phyloP scores from a whole-genome alignment of 2,329 filamentous ascomycete species.

The Pestalotiopsis sp. region DNA sequence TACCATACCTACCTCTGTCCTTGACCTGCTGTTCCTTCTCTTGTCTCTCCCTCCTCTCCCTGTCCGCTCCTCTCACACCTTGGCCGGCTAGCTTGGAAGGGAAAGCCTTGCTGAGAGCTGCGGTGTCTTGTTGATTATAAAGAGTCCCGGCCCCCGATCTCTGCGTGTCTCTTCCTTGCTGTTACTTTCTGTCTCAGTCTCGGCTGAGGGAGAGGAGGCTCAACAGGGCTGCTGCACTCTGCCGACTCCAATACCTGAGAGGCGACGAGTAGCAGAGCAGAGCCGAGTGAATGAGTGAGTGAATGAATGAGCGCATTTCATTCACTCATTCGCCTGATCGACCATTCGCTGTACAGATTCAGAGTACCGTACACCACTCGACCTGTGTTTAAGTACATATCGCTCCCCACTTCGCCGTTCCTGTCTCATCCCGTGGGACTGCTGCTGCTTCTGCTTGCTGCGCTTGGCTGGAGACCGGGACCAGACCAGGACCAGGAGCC shows the following conservation, averaged over 20 bases:
- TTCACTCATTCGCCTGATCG: not conserved
- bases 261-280: not conserved
- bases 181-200: slow-evolving; percentile 1
- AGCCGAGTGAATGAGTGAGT: not conserved
- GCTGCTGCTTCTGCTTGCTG: not conserved
- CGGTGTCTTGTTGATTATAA: slow-evolving; percentile 1
- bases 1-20: slow-evolving; percentile 19
- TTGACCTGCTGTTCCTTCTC: slow-evolving; percentile 16
- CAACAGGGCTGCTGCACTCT: slow-evolving; percentile 13
- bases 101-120: not conserved
- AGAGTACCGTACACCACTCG: not conserved
- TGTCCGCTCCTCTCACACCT: not conserved
- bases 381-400: slow-evolving; percentile 12
- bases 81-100: not conserved
- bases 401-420: slow-evolving; percentile 1
- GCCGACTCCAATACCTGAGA: slow-evolving; percentile 1
- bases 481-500: not conserved
- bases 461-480: not conserved
- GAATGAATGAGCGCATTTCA: too few relatives aligned
- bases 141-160: not conserved
- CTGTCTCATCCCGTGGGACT: not conserved
- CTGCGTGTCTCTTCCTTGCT: slow-evolving; percentile 1
- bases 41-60: not conserved
- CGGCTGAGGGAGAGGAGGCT: slow-evolving; percentile 11
- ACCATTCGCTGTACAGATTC: not conserved